A percentile compares a stretch with the other conserved stretches of the same genome.
These are phyloP conservation scores for Globisporangium acanthophoron DNA, from an alignment of 352 stramenopile species.

Conservation along the genomic window DNA sequence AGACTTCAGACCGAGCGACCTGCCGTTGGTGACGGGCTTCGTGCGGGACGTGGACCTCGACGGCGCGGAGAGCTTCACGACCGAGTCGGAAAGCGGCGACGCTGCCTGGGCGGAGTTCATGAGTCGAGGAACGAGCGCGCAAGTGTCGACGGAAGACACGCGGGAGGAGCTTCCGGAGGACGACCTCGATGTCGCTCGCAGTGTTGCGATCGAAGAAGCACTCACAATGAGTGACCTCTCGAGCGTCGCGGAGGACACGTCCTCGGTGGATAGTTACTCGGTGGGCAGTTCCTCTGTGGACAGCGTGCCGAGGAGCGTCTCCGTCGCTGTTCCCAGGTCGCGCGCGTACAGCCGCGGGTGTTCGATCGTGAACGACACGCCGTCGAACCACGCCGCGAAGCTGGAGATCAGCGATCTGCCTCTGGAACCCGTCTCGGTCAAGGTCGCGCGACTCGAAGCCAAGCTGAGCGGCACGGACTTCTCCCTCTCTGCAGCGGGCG, in stretches of 20 bases:
- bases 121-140: neutral
- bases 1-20: neutral
- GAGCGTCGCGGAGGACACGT: neutral
- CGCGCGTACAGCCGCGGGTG: slow-evolving; percentile 1
- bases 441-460: slow-evolving; percentile 1
- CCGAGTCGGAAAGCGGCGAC: slow-evolving; percentile 1
- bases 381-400: neutral
- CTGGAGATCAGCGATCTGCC: slow-evolving; percentile 1
- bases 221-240: neutral
- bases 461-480: slow-evolving; percentile 1
- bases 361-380: neutral
- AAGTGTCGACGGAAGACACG: slow-evolving; percentile 1
- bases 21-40: neutral
- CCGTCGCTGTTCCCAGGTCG: neutral
- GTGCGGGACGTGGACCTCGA: neutral
- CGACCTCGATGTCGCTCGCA: neutral
- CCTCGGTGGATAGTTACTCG: neutral
- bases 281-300: too few species aligned
- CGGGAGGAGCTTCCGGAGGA: neutral
- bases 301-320: neutral
- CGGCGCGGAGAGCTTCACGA: slow-evolving; percentile 1
- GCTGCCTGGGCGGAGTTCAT: slow-evolving; percentile 1
- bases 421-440: neutral
- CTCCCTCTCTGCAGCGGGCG: neutral
- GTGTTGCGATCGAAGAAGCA: slow-evolving; percentile 1